Percentiles rank a stretch among this genome's conserved stretches.
Evolutionary conservation across 768 basidiomycete genomes (phyloP).

Genomic region (Astraeus odoratus): DNA sequence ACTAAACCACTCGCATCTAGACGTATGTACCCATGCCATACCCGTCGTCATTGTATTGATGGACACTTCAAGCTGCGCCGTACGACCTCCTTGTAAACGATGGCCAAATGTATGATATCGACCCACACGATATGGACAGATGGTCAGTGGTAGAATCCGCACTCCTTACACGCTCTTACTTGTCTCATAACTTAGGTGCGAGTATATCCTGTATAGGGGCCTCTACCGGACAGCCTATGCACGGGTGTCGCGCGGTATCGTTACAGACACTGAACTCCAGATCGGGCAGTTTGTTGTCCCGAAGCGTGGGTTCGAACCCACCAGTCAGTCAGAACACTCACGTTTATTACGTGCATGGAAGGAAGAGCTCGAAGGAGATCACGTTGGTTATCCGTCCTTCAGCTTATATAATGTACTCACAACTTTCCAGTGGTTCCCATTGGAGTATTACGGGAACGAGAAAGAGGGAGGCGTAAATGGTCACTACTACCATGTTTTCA

Average conservation of each 20-base stretch:
- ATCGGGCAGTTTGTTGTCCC: slow-evolving; percentile 82
- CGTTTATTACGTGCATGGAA: slow-evolving; percentile 64
- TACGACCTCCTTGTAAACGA: slow-evolving; percentile 74
- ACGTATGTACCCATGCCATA: slow-evolving; percentile 38
- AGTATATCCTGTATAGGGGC: slow-evolving; percentile 84
- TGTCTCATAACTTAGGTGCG: slow-evolving; percentile 50
- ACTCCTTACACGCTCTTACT: background rate
- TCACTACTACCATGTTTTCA: slow-evolving; percentile 74
- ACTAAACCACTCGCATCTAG: slow-evolving; percentile 55
- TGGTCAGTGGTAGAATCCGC: slow-evolving; percentile 41
- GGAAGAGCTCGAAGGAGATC: slow-evolving; percentile 55
- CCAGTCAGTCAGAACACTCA: slow-evolving; percentile 53
- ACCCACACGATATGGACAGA: slow-evolving; percentile 60
- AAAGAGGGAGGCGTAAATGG: slow-evolving; percentile 54
- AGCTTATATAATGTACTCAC: slow-evolving; percentile 1
- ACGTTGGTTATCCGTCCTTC: slow-evolving; percentile 37
- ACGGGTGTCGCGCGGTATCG: slow-evolving; percentile 70
- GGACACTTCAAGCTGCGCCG: slow-evolving; percentile 47
- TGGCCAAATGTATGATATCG: slow-evolving; percentile 74
- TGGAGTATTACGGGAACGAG: slow-evolving; percentile 57
- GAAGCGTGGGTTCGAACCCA: slow-evolving; percentile 42
- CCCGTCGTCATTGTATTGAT: slow-evolving; percentile 7
- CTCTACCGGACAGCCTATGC: slow-evolving; percentile 78
- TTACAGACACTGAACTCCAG: slow-evolving; percentile 89
- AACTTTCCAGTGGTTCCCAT: slow-evolving; percentile 61